Evolutionary conservation across 305 asterid genomes (phyloP), one percentile per base, ranked within the genome.

Genomic region (Solanum hybrid): DNA sequence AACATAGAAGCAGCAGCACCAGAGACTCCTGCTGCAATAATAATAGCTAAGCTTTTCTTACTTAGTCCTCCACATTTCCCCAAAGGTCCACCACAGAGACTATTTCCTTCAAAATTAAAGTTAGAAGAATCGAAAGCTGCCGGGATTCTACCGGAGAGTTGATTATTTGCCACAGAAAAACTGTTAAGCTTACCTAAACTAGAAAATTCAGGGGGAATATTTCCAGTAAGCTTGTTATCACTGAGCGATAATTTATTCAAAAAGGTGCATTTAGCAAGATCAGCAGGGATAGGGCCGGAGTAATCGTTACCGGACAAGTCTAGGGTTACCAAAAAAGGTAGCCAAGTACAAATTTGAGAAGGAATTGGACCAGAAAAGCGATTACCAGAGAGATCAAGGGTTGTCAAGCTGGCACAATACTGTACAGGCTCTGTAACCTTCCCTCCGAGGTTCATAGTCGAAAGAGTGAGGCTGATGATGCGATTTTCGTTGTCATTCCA

Each of bases 31-130:
- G 99, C 98, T 4, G 97, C 97, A 45, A 96, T 95, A 73, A 97
- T 97, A 64, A 96, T 95, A 2, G 95, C 98, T 89, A 96, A 86
- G 86, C 91, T 95, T 88, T 92, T 92, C 93, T 93, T 97, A 81
- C 95, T 94, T 94, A 96, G 89, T 9, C 98, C 95, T 15, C 99
- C 98, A 85, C 99, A 97, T 91, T 95, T 94, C 85, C 95, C 96
- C 78, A 94, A 91, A 4, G 92, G 80, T 9, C 93, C 94, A 34
- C 99, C 98, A 84, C 99, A 97, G 7, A 97, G 95, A 82, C 94
- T 96, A 32, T 85, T 85, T 15, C 98, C 98, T n/a, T 88, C 91
- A 51, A 91, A 95, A 88, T 92, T 86, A 87, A 88, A 90, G 13
- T 45, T 40, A 31, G 78, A 26, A 2, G 87, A 35, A 24, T 88